Percentiles rank a stretch among this genome's conserved stretches.
phyloP scores from a whole-genome alignment of 2,329 filamentous ascomycete genomes.

The Scedosporium apiospermum region DNA sequence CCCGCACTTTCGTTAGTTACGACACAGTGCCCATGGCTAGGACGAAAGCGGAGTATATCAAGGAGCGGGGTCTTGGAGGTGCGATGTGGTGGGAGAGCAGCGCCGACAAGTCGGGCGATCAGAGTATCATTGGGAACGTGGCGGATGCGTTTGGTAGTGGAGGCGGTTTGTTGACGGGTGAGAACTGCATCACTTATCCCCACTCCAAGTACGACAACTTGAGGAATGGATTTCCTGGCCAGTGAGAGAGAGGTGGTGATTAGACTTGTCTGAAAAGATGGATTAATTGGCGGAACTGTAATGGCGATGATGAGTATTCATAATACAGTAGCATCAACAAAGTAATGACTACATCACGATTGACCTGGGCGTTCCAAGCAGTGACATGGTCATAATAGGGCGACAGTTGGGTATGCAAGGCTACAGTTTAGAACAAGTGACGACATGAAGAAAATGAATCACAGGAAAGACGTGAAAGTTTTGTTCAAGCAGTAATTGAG shows the following conservation, averaged over 20 bases:
- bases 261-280: neutral
- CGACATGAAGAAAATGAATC: neutral
- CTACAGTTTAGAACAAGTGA: neutral
- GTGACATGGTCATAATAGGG: neutral
- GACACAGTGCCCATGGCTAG: conserved; percentile 60
- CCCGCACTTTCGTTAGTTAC: conserved; percentile 66
- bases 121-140: conserved; percentile 60
- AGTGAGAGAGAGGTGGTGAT: conserved; percentile 9
- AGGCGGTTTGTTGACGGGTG: conserved; percentile 34
- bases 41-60: conserved; percentile 65
- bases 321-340: neutral
- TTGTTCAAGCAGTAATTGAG: conserved; percentile 3
- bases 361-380: neutral
- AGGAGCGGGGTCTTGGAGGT: conserved; percentile 59
- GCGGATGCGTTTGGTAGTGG: conserved; percentile 49
- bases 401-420: neutral
- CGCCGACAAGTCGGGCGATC: conserved; percentile 55
- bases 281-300: conserved; percentile 10
- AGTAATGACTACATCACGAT: neutral
- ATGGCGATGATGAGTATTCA: conserved; percentile 4
- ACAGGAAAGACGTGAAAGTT: neutral
- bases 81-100: conserved; percentile 98
- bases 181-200: conserved; percentile 56
- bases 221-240: conserved; percentile 43
- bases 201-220: conserved; percentile 63